Evolutionary conservation across 352 stramenopile genomes (phyloP).

Genomic region (Phytophthora macrochlamydospora): DNA sequence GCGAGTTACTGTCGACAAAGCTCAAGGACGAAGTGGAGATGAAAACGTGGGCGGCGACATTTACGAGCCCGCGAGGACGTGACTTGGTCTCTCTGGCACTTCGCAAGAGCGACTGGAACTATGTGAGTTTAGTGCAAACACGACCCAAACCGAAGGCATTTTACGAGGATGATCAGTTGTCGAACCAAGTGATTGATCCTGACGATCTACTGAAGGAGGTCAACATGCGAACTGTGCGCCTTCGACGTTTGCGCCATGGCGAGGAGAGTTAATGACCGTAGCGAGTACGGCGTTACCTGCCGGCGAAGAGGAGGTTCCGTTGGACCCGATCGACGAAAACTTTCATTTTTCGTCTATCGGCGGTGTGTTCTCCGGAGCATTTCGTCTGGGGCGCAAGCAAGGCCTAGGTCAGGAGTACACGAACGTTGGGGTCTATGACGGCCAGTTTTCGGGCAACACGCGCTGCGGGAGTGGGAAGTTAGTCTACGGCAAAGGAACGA

Average conservation of each 20-base stretch:
- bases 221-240: slow-evolving; percentile 67
- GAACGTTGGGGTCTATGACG: slow-evolving; percentile 69
- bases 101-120: slow-evolving; percentile 70
- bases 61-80: slow-evolving; percentile 50
- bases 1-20: slow-evolving; percentile 19
- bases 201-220: slow-evolving; percentile 59
- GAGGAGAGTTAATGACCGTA: slow-evolving; percentile 44
- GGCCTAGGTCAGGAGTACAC: slow-evolving; percentile 62
- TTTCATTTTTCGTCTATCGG: slow-evolving; percentile 77
- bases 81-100: slow-evolving; percentile 56
- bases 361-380: slow-evolving; percentile 58
- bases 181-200: slow-evolving; percentile 49
- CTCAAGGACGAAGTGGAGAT: slow-evolving; percentile 56
- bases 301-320: slow-evolving; percentile 15
- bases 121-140: slow-evolving; percentile 63
- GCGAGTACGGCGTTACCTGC: slow-evolving; percentile 11
- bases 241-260: slow-evolving; percentile 61
- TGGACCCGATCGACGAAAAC: slow-evolving; percentile 53
- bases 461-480: slow-evolving; percentile 52
- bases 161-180: slow-evolving; percentile 59
- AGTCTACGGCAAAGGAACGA: slow-evolving; percentile 67
- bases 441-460: slow-evolving; percentile 53
- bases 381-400: slow-evolving; percentile 58
- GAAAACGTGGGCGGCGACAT: slow-evolving; percentile 56
- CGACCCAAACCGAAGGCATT: slow-evolving; percentile 57